phyloP scores from a whole-genome alignment of 495 filamentous ascomycete genomes.

The Tetracladium setigerum region DNA sequence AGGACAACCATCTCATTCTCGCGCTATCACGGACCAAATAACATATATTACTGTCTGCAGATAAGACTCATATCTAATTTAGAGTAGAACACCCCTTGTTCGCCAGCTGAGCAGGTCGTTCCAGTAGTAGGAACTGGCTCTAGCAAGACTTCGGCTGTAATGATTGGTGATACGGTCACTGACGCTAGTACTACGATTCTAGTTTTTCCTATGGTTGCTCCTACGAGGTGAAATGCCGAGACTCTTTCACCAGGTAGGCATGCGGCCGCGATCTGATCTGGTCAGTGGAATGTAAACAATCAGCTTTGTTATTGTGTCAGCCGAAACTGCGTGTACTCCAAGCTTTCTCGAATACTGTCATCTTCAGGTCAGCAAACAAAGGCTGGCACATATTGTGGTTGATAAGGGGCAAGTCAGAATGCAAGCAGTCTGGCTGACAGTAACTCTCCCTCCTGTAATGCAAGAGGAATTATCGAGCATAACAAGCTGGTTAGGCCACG shows the following conservation, averaged over 20 bases:
- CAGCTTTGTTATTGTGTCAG: neutral
- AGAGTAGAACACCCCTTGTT: too few relatives aligned
- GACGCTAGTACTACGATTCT: too few relatives aligned
- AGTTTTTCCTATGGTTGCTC: too few relatives aligned
- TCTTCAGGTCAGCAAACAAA: neutral
- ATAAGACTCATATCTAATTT: too few relatives aligned
- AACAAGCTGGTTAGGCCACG: neutral
- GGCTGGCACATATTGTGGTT: neutral
- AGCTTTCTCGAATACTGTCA: too few relatives aligned
- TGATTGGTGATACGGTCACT: neutral
- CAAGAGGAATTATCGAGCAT: neutral
- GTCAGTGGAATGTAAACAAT: neutral
- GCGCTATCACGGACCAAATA: too few relatives aligned
- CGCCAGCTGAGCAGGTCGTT: constrained; percentile 5
- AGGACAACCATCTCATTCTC: too few relatives aligned
- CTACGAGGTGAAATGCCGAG: neutral
- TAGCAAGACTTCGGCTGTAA: neutral
- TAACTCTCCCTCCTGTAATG: neutral
- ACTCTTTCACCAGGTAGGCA: neutral
- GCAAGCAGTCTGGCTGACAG: neutral
- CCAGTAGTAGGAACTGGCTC: neutral
- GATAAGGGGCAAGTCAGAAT: neutral
- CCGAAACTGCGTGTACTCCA: too few relatives aligned
- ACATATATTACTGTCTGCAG: too few relatives aligned
- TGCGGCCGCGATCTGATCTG: neutral